Evolutionary conservation across 2,329 filamentous ascomycete species (phyloP).

Genomic region (Xylaria sp.): DNA sequence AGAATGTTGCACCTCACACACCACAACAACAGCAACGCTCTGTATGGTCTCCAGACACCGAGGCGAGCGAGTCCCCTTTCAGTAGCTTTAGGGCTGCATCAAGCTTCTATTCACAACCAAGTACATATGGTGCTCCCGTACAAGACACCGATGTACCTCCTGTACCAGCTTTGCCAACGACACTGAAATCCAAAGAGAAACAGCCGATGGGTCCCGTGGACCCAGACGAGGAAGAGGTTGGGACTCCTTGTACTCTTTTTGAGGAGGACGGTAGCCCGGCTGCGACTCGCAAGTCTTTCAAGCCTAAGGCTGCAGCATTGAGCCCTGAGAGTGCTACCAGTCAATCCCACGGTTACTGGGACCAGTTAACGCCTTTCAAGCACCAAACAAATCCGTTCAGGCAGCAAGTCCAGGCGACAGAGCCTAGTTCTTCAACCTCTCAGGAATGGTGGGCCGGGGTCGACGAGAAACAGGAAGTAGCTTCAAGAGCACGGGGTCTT

Average conservation of each 20-base stretch:
- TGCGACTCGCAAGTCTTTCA: slow-evolving; percentile 43
- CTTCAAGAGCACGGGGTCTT: slow-evolving; percentile 20
- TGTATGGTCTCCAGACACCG: slow-evolving; percentile 65
- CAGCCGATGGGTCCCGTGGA: slow-evolving; percentile 37
- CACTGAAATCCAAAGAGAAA: slow-evolving; percentile 43
- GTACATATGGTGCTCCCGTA: slow-evolving; percentile 38
- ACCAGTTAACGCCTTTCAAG: slow-evolving; percentile 69
- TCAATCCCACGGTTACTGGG: slow-evolving; percentile 75
- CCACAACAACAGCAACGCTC: slow-evolving; percentile 48
- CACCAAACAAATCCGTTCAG: slow-evolving; percentile 46
- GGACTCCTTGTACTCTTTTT: slow-evolving; percentile 67
- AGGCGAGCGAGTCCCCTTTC: slow-evolving; percentile 50
- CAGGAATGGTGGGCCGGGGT: slow-evolving; percentile 36
- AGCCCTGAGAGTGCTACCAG: slow-evolving; percentile 56
- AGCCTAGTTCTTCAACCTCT: slow-evolving; percentile 8
- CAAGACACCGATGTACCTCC: slow-evolving; percentile 54
- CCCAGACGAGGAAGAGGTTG: slow-evolving; percentile 48
- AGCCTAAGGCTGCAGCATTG: slow-evolving; percentile 41
- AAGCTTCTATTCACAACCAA: slow-evolving; percentile 64
- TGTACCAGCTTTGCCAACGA: slow-evolving; percentile 59
- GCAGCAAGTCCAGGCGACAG: slow-evolving; percentile 32
- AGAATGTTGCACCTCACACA: slow-evolving; percentile 28
- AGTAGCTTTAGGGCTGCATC: slow-evolving; percentile 51
- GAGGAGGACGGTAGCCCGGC: slow-evolving; percentile 65
- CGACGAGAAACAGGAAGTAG: slow-evolving; percentile 30